Percentiles rank a stretch among this genome's conserved stretches.
phyloP scores from a whole-genome alignment of 2,329 filamentous ascomycete species.

The Fusarium lyarnte region DNA sequence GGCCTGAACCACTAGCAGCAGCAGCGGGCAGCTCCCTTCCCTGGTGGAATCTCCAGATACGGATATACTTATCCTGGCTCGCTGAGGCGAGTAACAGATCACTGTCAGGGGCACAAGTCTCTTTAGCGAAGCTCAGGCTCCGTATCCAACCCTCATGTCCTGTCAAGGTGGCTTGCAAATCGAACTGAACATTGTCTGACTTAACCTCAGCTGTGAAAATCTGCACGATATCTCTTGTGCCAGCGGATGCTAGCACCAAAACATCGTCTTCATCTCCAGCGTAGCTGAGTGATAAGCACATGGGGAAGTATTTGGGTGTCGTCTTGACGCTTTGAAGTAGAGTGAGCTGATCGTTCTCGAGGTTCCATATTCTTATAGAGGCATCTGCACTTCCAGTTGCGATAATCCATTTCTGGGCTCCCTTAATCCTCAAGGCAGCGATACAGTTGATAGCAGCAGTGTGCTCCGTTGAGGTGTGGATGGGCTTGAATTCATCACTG shows the following conservation, averaged over 20 bases:
- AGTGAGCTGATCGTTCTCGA: constrained; percentile 60
- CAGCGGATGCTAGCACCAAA: constrained; percentile 82
- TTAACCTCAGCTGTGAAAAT: constrained; percentile 71
- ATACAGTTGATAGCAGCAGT: constrained; percentile 79
- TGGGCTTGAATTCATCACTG: constrained; percentile 48
- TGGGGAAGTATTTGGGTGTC: constrained; percentile 81
- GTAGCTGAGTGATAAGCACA: constrained; percentile 75
- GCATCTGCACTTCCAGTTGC: constrained; percentile 86
- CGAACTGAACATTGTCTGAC: constrained; percentile 62
- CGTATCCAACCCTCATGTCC: constrained; percentile 97
- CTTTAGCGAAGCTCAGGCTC: constrained; percentile 79
- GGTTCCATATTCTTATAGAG: constrained; percentile 74
- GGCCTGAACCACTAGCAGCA: constrained; percentile 63
- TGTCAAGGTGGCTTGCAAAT: constrained; percentile 77
- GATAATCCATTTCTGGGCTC: constrained; percentile 59
- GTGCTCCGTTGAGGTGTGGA: constrained; percentile 71
- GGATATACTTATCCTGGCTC: constrained; percentile 97
- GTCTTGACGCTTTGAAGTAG: constrained; percentile 77
- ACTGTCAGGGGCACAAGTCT: constrained; percentile 61
- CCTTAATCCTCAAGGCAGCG: constrained; percentile 52
- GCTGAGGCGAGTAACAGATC: constrained; percentile 90
- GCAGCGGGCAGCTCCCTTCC: constrained; percentile 71
- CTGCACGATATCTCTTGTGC: constrained; percentile 84
- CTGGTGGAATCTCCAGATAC: constrained; percentile 86
- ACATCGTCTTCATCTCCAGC: constrained; percentile 63